A percentile compares a stretch with the other conserved stretches of the same genome.
These are phyloP conservation scores for Metschnikowia bowlesiae DNA, from an alignment of 805 yeast species.

Conservation along the genomic window DNA sequence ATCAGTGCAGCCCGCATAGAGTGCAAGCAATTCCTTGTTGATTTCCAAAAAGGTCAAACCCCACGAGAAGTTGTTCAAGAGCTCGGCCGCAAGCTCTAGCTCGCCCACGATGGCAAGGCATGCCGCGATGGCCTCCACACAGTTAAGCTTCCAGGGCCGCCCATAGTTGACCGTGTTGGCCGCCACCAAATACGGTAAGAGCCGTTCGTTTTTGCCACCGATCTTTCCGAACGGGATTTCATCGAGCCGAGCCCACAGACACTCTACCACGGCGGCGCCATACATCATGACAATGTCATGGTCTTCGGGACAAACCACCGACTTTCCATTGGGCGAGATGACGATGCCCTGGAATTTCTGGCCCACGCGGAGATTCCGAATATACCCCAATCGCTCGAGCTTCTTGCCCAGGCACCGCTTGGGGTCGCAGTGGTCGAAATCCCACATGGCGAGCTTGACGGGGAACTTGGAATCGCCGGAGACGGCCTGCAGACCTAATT, in stretches of 20 bases:
- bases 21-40: conserved; percentile 69
- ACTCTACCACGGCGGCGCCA: conserved; percentile 98
- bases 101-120: conserved; percentile 93
- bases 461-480: conserved; percentile 48
- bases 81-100: conserved; percentile 77
- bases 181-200: conserved; percentile 88
- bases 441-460: conserved; percentile 96
- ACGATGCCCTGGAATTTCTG: conserved; percentile 89
- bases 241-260: conserved; percentile 97
- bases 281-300: conserved; percentile 63
- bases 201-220: conserved; percentile 84
- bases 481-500: conserved; percentile 23
- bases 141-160: conserved; percentile 89
- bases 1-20: conserved; percentile 79
- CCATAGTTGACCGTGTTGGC: conserved; percentile 98
- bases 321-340: conserved; percentile 88
- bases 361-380: conserved; percentile 77
- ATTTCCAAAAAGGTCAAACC: conserved; percentile 83
- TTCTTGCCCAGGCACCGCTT: conserved; percentile 96
- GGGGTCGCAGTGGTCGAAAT: conserved; percentile 97
- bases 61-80: conserved; percentile 84
- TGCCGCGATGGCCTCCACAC: conserved; percentile 97
- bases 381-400: conserved; percentile 81
- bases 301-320: conserved; percentile 88
- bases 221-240: conserved; percentile 93